A percentile compares a stretch with the other conserved stretches of the same genome.
Conservation (phyloP, 352 stramenopile species). For the Phytophthora rubi region DNA sequence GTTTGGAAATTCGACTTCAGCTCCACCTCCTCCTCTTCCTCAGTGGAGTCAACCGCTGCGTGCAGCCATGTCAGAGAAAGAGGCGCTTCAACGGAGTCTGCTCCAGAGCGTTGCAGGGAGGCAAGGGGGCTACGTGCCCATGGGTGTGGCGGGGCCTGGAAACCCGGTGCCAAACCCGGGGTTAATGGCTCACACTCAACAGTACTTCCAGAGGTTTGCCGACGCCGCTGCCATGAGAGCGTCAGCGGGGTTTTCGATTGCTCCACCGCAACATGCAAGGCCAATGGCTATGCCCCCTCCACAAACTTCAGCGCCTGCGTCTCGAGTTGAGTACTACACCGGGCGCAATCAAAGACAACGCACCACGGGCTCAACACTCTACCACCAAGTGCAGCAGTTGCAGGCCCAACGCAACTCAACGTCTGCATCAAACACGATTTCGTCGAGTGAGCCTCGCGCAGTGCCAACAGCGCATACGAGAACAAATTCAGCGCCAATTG, state of each 20-base stretch:
- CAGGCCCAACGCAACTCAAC: constrained; percentile 8
- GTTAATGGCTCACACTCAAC: constrained; percentile 12
- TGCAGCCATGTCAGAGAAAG: constrained; percentile 1
- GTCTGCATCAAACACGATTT: background rate
- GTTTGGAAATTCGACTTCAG: constrained; percentile 3
- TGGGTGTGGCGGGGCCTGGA: background rate
- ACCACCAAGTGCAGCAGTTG: constrained; percentile 26
- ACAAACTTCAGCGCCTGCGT: background rate
- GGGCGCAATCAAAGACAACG: constrained; percentile 7
- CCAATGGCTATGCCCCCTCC: background rate
- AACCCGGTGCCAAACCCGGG: background rate
- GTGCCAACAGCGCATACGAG: background rate
- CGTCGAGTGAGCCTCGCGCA: background rate
- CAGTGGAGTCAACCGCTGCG: constrained; percentile 21
- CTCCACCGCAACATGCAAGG: constrained; percentile 5
- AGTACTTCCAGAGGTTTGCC: constrained; percentile 21
- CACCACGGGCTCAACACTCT: background rate
- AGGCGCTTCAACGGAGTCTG: background rate
- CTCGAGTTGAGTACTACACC: constrained; percentile 8
- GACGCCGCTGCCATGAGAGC: constrained; percentile 14
- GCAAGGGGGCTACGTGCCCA: constrained; percentile 18
- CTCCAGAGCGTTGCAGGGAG: background rate
- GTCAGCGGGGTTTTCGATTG: background rate
- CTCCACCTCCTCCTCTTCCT: constrained; percentile 9
- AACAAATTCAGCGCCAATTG: constrained; percentile 1